Percentiles rank a stretch among this genome's conserved stretches.
phyloP scores from a whole-genome alignment of 2,329 filamentous ascomycete genomes.

The Pestalotiopsis sp. region DNA sequence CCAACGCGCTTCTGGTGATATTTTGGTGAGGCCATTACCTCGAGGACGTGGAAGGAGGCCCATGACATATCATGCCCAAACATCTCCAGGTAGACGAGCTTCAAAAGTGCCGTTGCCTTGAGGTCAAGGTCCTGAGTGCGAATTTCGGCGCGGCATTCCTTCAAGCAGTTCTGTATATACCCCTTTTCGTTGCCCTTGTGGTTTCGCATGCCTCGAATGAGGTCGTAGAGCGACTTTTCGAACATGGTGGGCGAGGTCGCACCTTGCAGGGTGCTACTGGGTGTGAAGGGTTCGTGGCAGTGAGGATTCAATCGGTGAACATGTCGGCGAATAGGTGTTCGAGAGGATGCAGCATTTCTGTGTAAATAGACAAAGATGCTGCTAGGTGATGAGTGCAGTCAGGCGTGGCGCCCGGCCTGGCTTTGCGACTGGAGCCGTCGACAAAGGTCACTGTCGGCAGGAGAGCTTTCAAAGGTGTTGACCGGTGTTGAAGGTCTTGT shows the following conservation, averaged over 20 bases:
- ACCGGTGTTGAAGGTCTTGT: not conserved
- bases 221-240: slow-evolving; percentile 98
- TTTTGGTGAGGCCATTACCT: slow-evolving; percentile 97
- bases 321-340: not conserved
- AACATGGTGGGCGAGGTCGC: slow-evolving; percentile 52
- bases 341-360: slow-evolving; percentile 18
- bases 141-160: slow-evolving; percentile 94
- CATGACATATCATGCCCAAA: slow-evolving; percentile 99
- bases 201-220: slow-evolving; percentile 92
- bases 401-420: not conserved
- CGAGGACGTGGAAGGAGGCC: slow-evolving; percentile 97
- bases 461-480: not conserved
- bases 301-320: slow-evolving; percentile 22
- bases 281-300: slow-evolving; percentile 10
- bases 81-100: slow-evolving; percentile 98
- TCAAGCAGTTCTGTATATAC: slow-evolving; percentile 90
- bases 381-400: not conserved
- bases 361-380: not conserved
- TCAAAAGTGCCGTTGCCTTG: slow-evolving; percentile 93
- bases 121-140: slow-evolving; percentile 94
- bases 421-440: not conserved
- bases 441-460: not conserved
- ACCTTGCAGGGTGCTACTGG: slow-evolving; percentile 25
- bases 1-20: slow-evolving; percentile 95
- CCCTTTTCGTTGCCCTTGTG: slow-evolving; percentile 95